A percentile compares a stretch with the other conserved stretches of the same genome.
Conservation (phyloP, 2,329 filamentous ascomycete genomes). For the Fusarium subtropicale region DNA sequence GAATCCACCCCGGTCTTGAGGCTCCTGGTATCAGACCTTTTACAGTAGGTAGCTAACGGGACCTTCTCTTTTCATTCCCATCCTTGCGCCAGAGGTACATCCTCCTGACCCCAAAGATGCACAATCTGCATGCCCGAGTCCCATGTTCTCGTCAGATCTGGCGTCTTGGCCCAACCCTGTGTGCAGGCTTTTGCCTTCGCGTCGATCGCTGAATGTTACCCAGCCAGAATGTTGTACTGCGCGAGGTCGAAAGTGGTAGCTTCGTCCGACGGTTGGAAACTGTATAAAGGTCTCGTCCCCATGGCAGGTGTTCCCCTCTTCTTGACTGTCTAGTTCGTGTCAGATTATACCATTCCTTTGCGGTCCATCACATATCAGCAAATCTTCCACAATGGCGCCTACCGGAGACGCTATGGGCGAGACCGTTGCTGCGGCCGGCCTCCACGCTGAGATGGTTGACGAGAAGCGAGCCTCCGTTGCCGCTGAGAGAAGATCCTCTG, state of each 20-base stretch:
- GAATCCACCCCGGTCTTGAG: conserved; percentile 26
- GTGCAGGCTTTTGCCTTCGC: conserved; percentile 9
- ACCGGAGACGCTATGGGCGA: conserved; percentile 52
- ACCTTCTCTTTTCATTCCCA: conserved; percentile 42
- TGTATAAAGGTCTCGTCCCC: conserved; percentile 25
- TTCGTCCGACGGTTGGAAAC: conserved; percentile 6
- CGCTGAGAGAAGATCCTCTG: conserved; percentile 48
- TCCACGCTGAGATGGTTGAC: conserved; percentile 46
- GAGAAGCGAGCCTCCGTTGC: conserved; percentile 48
- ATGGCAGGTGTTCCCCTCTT: background rate
- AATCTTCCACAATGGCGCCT: conserved; percentile 44
- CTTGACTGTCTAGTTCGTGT: conserved; percentile 4
- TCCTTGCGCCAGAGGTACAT: conserved; percentile 32
- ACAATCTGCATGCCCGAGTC: conserved; percentile 1
- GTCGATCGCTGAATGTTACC: conserved; percentile 23
- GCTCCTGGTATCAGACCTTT: conserved; percentile 33
- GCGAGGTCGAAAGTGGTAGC: conserved; percentile 16
- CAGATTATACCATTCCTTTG: conserved; percentile 7
- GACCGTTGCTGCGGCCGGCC: conserved; percentile 49
- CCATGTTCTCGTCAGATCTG: conserved; percentile 25
- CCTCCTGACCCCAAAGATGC: conserved; percentile 19
- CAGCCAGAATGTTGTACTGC: background rate
- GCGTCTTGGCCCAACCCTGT: conserved; percentile 13
- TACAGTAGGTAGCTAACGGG: conserved; percentile 26
- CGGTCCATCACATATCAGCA: conserved; percentile 1